phyloP scores from a whole-genome alignment of 257 asterid species.

The Striga asiatica region DNA sequence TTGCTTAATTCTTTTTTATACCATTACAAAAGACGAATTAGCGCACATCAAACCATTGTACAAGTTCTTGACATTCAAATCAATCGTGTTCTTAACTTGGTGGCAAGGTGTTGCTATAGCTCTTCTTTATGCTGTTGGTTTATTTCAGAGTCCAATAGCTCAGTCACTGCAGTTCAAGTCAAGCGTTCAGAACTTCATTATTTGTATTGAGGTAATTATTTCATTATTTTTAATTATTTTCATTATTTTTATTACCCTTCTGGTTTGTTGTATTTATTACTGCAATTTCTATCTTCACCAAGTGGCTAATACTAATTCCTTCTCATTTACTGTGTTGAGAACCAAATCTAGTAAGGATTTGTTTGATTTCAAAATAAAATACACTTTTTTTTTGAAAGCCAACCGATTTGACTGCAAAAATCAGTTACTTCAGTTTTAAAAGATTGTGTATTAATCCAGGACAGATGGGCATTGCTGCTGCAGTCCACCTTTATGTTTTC shows the following conservation, averaged over 20 bases:
- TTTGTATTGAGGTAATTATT: slow-evolving; percentile 83
- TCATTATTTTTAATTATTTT: not conserved
- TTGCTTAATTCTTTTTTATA: slow-evolving; percentile 86
- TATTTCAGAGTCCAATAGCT: slow-evolving; percentile 76
- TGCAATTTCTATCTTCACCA: not conserved
- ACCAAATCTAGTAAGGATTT: too few species aligned
- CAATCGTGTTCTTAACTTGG: slow-evolving; percentile 97
- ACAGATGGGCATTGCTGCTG: slow-evolving; percentile 98
- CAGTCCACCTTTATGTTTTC: slow-evolving; percentile 87
- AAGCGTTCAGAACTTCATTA: slow-evolving; percentile 83
- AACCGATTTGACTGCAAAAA: too few species aligned
- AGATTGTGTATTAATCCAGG: slow-evolving; percentile 62
- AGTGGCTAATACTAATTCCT: too few species aligned
- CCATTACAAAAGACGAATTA: slow-evolving; percentile 78
- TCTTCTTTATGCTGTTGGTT: slow-evolving; percentile 65
- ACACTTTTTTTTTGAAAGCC: too few species aligned
- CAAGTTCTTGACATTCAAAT: slow-evolving; percentile 92
- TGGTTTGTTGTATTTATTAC: not conserved
- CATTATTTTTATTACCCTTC: not conserved
- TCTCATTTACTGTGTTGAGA: too few species aligned
- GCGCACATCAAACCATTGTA: slow-evolving; percentile 87
- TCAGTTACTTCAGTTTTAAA: slow-evolving; percentile 33
- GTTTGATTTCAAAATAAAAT: too few species aligned
- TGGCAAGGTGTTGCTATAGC: slow-evolving; percentile 99
- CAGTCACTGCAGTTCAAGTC: slow-evolving; percentile 81